Evolutionary conservation across 192 early-diverging fungal genomes (phyloP).

Genomic region (Linnemannia zychae): DNA sequence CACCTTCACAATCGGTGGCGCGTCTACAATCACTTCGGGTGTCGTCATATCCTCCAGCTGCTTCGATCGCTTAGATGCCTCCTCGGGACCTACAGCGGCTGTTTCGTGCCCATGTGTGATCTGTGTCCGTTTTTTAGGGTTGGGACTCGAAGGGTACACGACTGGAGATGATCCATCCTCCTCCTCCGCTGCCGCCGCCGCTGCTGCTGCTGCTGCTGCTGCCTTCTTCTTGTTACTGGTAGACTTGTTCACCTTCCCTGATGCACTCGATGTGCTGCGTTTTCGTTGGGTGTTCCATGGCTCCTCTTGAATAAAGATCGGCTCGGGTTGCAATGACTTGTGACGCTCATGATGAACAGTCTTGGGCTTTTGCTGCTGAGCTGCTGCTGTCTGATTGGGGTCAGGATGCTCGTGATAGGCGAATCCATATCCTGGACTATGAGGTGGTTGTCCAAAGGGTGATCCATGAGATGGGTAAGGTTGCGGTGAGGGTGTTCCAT

Average conservation of each 20-base stretch:
- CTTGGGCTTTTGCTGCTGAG: background rate
- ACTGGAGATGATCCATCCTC: constrained; percentile 2
- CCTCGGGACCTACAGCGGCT: constrained; percentile 3
- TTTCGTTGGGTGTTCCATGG: constrained; percentile 47
- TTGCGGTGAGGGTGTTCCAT: constrained; percentile 24
- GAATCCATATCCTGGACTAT: constrained; percentile 9
- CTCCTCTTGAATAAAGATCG: constrained; percentile 53
- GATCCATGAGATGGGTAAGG: constrained; percentile 15
- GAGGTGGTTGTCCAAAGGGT: constrained; percentile 4
- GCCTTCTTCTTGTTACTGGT: constrained; percentile 18
- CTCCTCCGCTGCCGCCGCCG: background rate
- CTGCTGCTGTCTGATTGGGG: background rate
- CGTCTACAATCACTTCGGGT: constrained; percentile 9
- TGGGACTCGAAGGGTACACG: constrained; percentile 36
- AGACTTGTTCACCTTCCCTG: background rate
- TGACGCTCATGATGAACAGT: constrained; percentile 3
- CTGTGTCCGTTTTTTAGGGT: constrained; percentile 46
- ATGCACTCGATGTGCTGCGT: constrained; percentile 36
- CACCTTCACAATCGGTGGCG: background rate
- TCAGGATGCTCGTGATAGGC: constrained; percentile 8
- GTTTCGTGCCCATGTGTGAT: background rate
- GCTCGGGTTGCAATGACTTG: constrained; percentile 36
- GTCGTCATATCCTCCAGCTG: constrained; percentile 1
- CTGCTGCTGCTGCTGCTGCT: background rate
- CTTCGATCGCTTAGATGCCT: constrained; percentile 26